Percentiles rank a stretch among this genome's conserved stretches.
phyloP scores from a whole-genome alignment of 768 basidiomycete species.

The Daedaleopsis sinensis region DNA sequence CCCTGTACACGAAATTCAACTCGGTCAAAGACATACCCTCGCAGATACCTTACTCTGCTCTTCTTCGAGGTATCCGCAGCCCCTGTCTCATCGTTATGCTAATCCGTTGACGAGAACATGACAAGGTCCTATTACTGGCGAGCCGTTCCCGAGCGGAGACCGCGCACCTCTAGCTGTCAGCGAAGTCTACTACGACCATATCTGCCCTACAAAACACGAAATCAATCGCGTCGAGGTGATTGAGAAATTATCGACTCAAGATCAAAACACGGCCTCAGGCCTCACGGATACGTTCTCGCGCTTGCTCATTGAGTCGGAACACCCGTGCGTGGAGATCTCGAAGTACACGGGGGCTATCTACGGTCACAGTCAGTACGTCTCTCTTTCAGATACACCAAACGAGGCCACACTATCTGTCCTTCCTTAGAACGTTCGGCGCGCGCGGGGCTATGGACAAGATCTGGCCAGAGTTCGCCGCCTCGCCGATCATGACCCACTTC shows the following conservation, averaged over 20 bases:
- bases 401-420: not conserved
- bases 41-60: constrained; percentile 9
- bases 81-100: too few relatives aligned
- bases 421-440: constrained; percentile 20
- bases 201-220: constrained; percentile 3
- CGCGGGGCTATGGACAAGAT: constrained; percentile 27
- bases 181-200: constrained; percentile 7
- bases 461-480: constrained; percentile 44
- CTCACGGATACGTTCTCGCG: constrained; percentile 6
- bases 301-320: not conserved
- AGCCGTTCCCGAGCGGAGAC: constrained; percentile 1
- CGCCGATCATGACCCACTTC: constrained; percentile 52
- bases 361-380: constrained; percentile 9
- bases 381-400: too few relatives aligned
- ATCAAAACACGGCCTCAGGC: not conserved
- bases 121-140: constrained; percentile 13
- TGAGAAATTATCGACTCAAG: not conserved
- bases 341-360: constrained; percentile 5
- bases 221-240: not conserved
- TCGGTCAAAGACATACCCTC: constrained; percentile 9
- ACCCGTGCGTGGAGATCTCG: constrained; percentile 8
- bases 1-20: constrained; percentile 1
- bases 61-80: constrained; percentile 8
- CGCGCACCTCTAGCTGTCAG: constrained; percentile 6
- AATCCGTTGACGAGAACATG: too few relatives aligned